Percentiles rank a stretch among this genome's conserved stretches.
These are phyloP conservation scores for Babjeviella inositovora DNA, from an alignment of 805 yeast species.

Conservation along the genomic window DNA sequence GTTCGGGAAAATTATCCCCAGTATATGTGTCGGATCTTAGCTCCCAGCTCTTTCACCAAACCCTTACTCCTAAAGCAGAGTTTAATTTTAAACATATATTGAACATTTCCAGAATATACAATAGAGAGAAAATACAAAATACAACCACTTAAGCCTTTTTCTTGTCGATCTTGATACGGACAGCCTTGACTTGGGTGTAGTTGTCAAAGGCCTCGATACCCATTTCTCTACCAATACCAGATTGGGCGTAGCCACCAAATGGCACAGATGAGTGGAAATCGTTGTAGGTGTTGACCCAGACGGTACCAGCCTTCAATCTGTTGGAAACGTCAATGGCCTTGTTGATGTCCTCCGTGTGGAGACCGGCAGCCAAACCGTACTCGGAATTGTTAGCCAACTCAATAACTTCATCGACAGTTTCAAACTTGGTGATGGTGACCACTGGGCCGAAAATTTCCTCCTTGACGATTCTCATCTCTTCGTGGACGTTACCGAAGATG, in stretches of 20 bases:
- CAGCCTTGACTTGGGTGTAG: constrained; percentile 65
- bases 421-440: constrained; percentile 69
- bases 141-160: too few relatives aligned
- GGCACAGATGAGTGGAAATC: constrained; percentile 81
- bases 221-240: constrained; percentile 86
- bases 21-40: too few relatives aligned
- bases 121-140: too few relatives aligned
- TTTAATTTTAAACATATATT: too few relatives aligned
- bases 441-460: constrained; percentile 97
- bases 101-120: too few relatives aligned
- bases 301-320: constrained; percentile 72
- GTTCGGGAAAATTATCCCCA: too few relatives aligned
- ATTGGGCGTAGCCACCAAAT: constrained; percentile 83
- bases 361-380: constrained; percentile 86
- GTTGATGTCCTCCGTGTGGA: constrained; percentile 64
- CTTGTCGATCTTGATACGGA: constrained; percentile 32
- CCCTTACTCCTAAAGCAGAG: too few relatives aligned
- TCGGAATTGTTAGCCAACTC: constrained; percentile 62
- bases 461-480: constrained; percentile 57
- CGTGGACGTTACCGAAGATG: constrained; percentile 66
- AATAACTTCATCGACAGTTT: constrained; percentile 69
- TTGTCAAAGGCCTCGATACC: constrained; percentile 64
- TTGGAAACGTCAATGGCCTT: constrained; percentile 64
- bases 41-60: too few relatives aligned
- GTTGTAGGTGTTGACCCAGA: constrained; percentile 85